Base-by-base conservation (phyloP, 176 grass and related monocot genomes). In the Secale cereale region DNA sequence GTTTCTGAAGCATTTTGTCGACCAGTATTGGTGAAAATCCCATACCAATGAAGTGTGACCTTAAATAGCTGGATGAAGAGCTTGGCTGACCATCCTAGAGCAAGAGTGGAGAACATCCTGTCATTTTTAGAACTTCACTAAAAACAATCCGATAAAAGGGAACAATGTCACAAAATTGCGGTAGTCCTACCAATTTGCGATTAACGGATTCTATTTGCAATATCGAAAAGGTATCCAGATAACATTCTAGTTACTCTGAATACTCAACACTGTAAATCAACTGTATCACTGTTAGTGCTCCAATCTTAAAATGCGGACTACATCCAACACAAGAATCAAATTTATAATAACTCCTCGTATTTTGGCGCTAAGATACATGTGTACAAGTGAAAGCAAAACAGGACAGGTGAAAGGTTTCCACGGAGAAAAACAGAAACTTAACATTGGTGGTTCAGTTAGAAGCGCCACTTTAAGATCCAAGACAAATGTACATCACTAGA, bases 11-110 rank as follows among this genome's bases (percentile, higher is more conserved):
- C 61, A 98, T 86, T 69, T 92, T 92, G 71, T 98, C 91, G 39
- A 98, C 93, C 79, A 93, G 57, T 54, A 28, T 65, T 85, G 89
- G 75, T 76, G 76, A 81, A 82, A 98, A 98, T 7, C 91, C 96
- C 93, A 95, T 95, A 11, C 78, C 89, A 83, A 95, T 84, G 83
- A 94, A 95, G 22, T 93, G 75, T 27, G 64, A 91, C 73, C 89
- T 95, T 85, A 95, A 56, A 61, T 78, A 33, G 83, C 77, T 65
- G 6, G 68, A 87, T 8, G 93, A 94, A 28, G 93, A 94, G 82
- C 85, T 92, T 26, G 89, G 82, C 41, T 87, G 74, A 37, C 74
- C 81, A 85, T 87, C 87, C 95, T 98, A 82, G 28, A 81, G 23
- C 78, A 74, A 37, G 48, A 81, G 64, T 59, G 19, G 82, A 87